Evolutionary conservation across 2,329 filamentous ascomycete genomes (phyloP).

Genomic region (Leptographium lundbergii): DNA sequence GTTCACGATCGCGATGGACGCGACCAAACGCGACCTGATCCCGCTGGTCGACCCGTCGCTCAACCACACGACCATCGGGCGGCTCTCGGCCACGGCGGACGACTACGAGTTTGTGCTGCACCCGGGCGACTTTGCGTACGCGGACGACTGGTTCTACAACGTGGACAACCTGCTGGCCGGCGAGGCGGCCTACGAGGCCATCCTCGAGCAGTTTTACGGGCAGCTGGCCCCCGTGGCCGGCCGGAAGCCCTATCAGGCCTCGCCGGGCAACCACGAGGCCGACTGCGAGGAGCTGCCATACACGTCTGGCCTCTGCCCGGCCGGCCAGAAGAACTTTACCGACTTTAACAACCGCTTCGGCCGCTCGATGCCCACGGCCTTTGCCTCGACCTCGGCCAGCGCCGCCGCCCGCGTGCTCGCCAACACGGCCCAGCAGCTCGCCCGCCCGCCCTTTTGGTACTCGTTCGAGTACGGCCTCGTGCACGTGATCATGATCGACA

Average conservation of each 20-base stretch:
- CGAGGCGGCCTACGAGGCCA: conserved; percentile 92
- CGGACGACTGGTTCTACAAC: conserved; percentile 42
- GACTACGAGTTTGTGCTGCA: conserved; percentile 44
- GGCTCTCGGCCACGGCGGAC: conserved; percentile 36
- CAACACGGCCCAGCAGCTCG: conserved; percentile 28
- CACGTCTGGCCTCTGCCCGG: conserved; percentile 26
- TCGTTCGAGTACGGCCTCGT: conserved; percentile 47
- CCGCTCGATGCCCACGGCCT: conserved; percentile 36
- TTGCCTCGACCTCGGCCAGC: conserved; percentile 33
- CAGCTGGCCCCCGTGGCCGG: conserved; percentile 40
- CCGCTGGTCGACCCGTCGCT: conserved; percentile 35
- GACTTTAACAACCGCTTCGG: conserved; percentile 45
- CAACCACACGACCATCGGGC: conserved; percentile 46
- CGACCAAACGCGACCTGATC: conserved; percentile 33
- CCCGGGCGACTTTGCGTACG: conserved; percentile 44
- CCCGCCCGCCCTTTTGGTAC: conserved; percentile 46
- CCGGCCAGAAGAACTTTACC: conserved; percentile 47
- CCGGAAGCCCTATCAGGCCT: conserved; percentile 43
- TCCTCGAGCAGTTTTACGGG: conserved; percentile 73
- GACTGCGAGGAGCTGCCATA: conserved; percentile 31
- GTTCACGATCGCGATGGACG: conserved; percentile 32
- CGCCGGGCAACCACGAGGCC: conserved; percentile 48
- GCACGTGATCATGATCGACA: conserved; percentile 42
- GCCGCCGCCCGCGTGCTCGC: conserved; percentile 27
- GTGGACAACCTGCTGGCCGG: conserved; percentile 52